These are phyloP conservation scores for Earliella scabrosa DNA, from an alignment of 1,284 basidiomycete species.

Conservation along the genomic window DNA sequence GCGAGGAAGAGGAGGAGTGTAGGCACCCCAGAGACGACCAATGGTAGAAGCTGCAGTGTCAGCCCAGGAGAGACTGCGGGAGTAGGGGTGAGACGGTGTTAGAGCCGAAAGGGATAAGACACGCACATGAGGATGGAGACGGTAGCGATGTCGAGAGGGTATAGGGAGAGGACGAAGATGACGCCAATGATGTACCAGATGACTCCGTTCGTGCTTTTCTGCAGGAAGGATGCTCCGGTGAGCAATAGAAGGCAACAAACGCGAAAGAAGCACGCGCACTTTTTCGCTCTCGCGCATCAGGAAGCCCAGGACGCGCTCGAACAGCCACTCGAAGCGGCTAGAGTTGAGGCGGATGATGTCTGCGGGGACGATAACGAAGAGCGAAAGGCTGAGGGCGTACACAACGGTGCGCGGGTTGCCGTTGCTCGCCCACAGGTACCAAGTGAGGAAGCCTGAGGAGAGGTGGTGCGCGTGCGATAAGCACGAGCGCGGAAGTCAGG, in stretches of 20 bases:
- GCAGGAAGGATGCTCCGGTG: background rate
- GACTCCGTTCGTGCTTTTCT: constrained; percentile 84
- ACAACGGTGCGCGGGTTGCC: constrained; percentile 64
- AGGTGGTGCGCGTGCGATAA: background rate
- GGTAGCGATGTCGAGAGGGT: constrained; percentile 87
- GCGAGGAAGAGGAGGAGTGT: constrained; percentile 77
- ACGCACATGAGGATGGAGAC: constrained; percentile 88
- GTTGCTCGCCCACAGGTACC: constrained; percentile 73
- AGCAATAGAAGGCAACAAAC: background rate
- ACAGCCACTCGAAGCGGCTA: constrained; percentile 72
- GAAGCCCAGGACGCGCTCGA: constrained; percentile 82
- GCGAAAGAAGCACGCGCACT: constrained; percentile 41
- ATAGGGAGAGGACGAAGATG: constrained; percentile 78
- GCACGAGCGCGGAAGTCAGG: background rate
- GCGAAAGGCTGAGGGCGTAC: constrained; percentile 63
- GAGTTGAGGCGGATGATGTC: constrained; percentile 83
- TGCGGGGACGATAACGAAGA: constrained; percentile 74
- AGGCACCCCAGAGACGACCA: constrained; percentile 83
- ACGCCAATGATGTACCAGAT: constrained; percentile 97
- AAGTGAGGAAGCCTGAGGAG: constrained; percentile 77
- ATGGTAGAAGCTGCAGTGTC: constrained; percentile 95
- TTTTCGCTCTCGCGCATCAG: constrained; percentile 96
- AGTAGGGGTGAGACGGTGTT: constrained; percentile 1
- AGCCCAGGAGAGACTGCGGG: constrained; percentile 88
- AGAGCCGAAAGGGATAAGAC: background rate